A percentile compares a stretch with the other conserved stretches of the same genome.
Evolutionary conservation across 805 yeast species (phyloP).

Genomic region (Pichia thaimueangensis): DNA sequence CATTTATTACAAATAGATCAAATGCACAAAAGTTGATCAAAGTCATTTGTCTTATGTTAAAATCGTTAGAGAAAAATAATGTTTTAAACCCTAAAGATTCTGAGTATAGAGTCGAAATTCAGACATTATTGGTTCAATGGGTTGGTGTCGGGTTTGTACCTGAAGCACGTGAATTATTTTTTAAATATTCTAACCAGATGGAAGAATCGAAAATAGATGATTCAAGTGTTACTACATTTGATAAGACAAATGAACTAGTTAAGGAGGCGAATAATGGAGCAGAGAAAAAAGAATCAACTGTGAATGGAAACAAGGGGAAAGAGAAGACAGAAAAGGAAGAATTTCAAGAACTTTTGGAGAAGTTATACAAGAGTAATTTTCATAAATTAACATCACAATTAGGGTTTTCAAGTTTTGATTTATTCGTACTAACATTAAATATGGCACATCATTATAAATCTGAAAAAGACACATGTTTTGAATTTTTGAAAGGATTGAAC

Average conservation of each 20-base stretch:
- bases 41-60: slow-evolving; percentile 58
- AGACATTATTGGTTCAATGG: slow-evolving; percentile 58
- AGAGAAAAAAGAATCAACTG: too few species aligned
- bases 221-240: not conserved
- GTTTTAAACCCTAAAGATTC: slow-evolving; percentile 37
- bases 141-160: slow-evolving; percentile 46
- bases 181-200: slow-evolving; percentile 12
- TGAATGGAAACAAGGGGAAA: not conserved
- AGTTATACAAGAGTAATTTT: not conserved
- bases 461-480: slow-evolving; percentile 17
- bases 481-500: slow-evolving; percentile 21
- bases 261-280: too few species aligned
- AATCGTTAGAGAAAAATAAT: slow-evolving; percentile 40
- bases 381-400: slow-evolving; percentile 8
- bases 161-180: slow-evolving; percentile 54
- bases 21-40: slow-evolving; percentile 38
- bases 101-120: slow-evolving; percentile 55
- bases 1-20: slow-evolving; percentile 26
- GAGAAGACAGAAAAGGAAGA: not conserved
- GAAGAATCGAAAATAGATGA: not conserved
- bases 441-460: slow-evolving; percentile 17
- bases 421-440: slow-evolving; percentile 17
- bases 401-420: slow-evolving; percentile 11
- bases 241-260: too few species aligned
- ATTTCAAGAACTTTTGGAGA: not conserved